Percentiles rank a stretch among this genome's conserved stretches.
Evolutionary conservation across 2,329 filamentous ascomycete species (phyloP).

Genomic region (Dothidotthia symphoricarpi): DNA sequence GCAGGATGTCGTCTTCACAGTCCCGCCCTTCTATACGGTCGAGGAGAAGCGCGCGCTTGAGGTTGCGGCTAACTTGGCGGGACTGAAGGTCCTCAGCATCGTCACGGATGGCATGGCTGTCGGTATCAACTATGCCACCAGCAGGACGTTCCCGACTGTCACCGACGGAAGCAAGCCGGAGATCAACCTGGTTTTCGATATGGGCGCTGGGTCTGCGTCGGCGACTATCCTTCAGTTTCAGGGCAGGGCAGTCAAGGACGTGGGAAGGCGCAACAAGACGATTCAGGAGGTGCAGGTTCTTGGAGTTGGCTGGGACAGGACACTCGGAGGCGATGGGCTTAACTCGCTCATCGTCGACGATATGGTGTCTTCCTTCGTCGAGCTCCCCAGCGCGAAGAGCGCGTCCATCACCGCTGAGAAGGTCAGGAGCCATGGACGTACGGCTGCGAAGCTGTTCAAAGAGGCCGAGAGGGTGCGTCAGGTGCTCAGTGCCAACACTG

Average conservation of each 20-base stretch:
- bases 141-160: conserved; percentile 80
- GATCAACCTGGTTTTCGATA: conserved; percentile 91
- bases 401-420: conserved; percentile 60
- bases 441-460: conserved; percentile 87
- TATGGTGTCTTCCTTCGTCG: conserved; percentile 77
- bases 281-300: conserved; percentile 91
- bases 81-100: conserved; percentile 78
- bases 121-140: conserved; percentile 91
- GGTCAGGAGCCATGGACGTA: conserved; percentile 73
- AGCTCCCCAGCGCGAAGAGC: conserved; percentile 63
- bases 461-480: conserved; percentile 85
- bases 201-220: conserved; percentile 93
- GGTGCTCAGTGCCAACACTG: conserved; percentile 87
- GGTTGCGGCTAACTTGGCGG: conserved; percentile 81
- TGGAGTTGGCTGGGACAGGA: conserved; percentile 83
- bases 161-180: conserved; percentile 83
- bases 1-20: conserved; percentile 80
- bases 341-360: conserved; percentile 87
- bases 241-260: conserved; percentile 81
- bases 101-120: conserved; percentile 90
- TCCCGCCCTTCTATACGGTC: conserved; percentile 84
- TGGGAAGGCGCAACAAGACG: conserved; percentile 93
- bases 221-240: conserved; percentile 90
- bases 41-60: conserved; percentile 87
- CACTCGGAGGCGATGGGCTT: conserved; percentile 83